A percentile compares a stretch with the other conserved stretches of the same genome.
Evolutionary conservation across 2,329 filamentous ascomycete genomes (phyloP).

Genomic region (Ophiostoma fasciatum): DNA sequence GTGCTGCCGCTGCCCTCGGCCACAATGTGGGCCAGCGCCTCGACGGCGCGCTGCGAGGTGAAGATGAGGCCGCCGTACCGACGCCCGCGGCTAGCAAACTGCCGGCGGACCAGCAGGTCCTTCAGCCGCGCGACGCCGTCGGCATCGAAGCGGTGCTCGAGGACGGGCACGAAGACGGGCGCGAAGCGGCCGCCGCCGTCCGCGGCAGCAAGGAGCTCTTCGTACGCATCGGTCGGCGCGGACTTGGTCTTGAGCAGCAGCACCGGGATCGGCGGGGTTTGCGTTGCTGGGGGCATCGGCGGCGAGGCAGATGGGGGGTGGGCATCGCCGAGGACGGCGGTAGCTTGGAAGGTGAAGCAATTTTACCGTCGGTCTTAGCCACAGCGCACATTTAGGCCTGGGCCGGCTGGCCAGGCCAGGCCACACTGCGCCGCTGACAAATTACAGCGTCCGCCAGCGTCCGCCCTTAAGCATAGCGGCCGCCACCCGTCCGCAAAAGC

Average conservation of each 20-base stretch:
- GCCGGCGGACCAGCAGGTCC: constrained; percentile 28
- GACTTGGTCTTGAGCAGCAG: constrained; percentile 69
- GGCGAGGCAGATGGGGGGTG: too few relatives aligned
- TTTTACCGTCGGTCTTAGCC: too few relatives aligned
- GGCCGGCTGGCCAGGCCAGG: too few relatives aligned
- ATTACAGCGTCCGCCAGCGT: too few relatives aligned
- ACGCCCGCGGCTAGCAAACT: constrained; percentile 19
- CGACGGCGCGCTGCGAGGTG: constrained; percentile 71
- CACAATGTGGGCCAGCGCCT: constrained; percentile 55
- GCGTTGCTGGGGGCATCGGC: constrained; percentile 4
- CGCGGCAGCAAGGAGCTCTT: constrained; percentile 43
- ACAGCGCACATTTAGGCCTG: too few relatives aligned
- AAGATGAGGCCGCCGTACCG: constrained; percentile 66
- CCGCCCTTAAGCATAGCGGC: too few relatives aligned
- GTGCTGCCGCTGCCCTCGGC: constrained; percentile 27
- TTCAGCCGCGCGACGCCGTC: constrained; percentile 40
- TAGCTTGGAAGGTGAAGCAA: too few relatives aligned
- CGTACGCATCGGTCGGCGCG: constrained; percentile 54
- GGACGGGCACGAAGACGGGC: constrained; percentile 60
- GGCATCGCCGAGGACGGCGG: too few relatives aligned
- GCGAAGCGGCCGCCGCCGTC: constrained; percentile 27
- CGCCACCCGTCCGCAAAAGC: too few relatives aligned
- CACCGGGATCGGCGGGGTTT: constrained; percentile 30
- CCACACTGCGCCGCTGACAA: too few relatives aligned
- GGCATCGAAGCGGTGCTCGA: constrained; percentile 54